Evolutionary conservation across 2,329 filamentous ascomycete species (phyloP).

Genomic region (Verticillium nubilum): DNA sequence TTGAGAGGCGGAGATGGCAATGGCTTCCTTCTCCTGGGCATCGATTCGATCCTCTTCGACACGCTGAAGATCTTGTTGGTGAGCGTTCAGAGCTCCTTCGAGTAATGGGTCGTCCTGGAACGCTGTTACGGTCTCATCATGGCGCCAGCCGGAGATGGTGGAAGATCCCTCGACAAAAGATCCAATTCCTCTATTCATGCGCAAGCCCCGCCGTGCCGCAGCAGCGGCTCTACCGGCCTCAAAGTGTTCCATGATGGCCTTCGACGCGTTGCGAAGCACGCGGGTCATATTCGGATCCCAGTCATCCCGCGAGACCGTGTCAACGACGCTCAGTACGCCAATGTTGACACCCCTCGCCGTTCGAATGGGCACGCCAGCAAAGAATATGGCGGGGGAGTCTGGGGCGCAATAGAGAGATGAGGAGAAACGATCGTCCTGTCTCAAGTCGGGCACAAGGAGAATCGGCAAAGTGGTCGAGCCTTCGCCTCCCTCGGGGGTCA

Average conservation of each 20-base stretch:
- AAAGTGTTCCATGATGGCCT: conserved; percentile 31
- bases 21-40: neutral
- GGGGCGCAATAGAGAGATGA: conserved; percentile 17
- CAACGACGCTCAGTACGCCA: conserved; percentile 31
- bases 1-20: neutral
- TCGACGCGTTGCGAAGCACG: conserved; percentile 22
- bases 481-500: neutral
- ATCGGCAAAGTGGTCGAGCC: conserved; percentile 21
- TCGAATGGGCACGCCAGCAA: conserved; percentile 36
- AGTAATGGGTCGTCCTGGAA: neutral
- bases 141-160: neutral
- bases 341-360: conserved; percentile 36
- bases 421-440: conserved; percentile 22
- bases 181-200: conserved; percentile 29
- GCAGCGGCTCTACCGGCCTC: conserved; percentile 23
- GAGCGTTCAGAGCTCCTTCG: neutral
- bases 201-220: conserved; percentile 23
- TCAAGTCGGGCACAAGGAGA: conserved; percentile 27
- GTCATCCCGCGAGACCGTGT: conserved; percentile 16
- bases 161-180: conserved; percentile 26
- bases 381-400: conserved; percentile 26
- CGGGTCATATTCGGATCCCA: conserved; percentile 21
- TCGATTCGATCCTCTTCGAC: neutral
- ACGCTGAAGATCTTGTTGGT: neutral
- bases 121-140: neutral